Conservation (phyloP, 129 eudicot genomes). For the Chrysanthemum lavandulifolium region DNA sequence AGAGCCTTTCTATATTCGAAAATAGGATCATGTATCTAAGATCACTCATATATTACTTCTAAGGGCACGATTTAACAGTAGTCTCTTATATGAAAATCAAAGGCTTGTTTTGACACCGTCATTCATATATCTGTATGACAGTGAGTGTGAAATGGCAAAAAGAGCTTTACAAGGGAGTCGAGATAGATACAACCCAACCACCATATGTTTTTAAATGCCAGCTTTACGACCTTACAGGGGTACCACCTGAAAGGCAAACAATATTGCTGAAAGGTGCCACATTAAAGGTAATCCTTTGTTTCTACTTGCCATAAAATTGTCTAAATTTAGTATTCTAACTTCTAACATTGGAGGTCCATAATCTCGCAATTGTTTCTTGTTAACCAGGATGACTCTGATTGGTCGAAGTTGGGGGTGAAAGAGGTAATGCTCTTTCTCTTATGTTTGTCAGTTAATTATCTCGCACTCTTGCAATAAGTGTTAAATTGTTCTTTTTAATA, state of each 20-base stretch:
- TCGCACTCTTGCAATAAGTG: background rate
- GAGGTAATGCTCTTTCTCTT: conserved; percentile 52
- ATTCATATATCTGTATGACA: conserved; percentile 31
- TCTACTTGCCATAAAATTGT: conserved; percentile 4
- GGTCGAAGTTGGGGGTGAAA: conserved; percentile 92
- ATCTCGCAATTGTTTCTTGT: conserved; percentile 10
- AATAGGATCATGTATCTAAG: too few species aligned
- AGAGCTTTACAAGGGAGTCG: conserved; percentile 67
- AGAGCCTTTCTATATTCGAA: too few species aligned
- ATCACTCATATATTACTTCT: too few species aligned
- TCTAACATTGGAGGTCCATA: conserved; percentile 7
- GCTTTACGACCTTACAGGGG: conserved; percentile 93
- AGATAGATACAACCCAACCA: conserved; percentile 91
- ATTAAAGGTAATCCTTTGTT: conserved; percentile 59
- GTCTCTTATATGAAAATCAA: too few species aligned
- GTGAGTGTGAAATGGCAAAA: conserved; percentile 99
- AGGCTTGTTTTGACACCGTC: conserved; percentile 23
- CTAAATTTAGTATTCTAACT: background rate
- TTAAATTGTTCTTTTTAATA: conserved; percentile 13
- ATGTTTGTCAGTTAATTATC: conserved; percentile 13
- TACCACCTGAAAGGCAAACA: conserved; percentile 98
- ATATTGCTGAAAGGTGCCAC: conserved; percentile 94
- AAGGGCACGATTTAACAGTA: too few species aligned
- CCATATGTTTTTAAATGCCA: conserved; percentile 93
- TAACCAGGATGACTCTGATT: conserved; percentile 89